Base-by-base conservation (phyloP, 495 filamentous ascomycete species). In the Durotheca rogersii region DNA sequence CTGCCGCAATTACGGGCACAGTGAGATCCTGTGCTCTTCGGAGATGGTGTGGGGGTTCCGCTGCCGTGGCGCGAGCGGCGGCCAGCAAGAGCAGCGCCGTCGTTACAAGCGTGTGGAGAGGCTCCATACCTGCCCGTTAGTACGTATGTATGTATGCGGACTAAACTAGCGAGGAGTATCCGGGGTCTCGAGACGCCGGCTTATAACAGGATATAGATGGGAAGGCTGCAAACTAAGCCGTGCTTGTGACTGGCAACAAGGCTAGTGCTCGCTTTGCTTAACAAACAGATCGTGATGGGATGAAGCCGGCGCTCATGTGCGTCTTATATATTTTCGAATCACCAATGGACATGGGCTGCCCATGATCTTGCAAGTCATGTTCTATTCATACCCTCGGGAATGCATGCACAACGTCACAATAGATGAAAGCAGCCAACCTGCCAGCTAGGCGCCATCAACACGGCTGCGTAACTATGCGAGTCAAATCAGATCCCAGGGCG, bases 321-420 rank as follows among this genome's bases (percentile, higher is more conserved):
- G 14, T 53, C 49, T 53, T 59, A 59, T 59, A n/a, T n/a, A 47
- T n/a, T n/a, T n/a, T n/a, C n/a, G n/a, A 31, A 32, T 36, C 44
- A 16, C 23, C 11, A 35, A 37, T 7, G 16, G 15, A n/a, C 16
- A 49, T 43, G 40, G 43, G 25, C 18, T 4, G 4, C 23, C 23
- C 34, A 37, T 45, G 48, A 21, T 27, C 11, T 7, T 9, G 18
- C 33, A 37, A 17, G 36, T 15, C 16, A 10, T 18, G 12, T 37
- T 18, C 38, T 15, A 34, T 19, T 10, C 16, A 31, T 10, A 34
- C 30, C 43, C 31, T 25, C 33, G 11, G 21, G 46, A 20, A 23
- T 4, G 41, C 33, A 53, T 32, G 30, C 27, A 19, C 34, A 40
- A 48, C 53, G 41, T 45, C 29, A 47, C 49, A 10, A 20, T 23